These are phyloP conservation scores for Fusarium decemcellulare DNA, from an alignment of 2,329 filamentous ascomycete genomes.

Conservation along the genomic window DNA sequence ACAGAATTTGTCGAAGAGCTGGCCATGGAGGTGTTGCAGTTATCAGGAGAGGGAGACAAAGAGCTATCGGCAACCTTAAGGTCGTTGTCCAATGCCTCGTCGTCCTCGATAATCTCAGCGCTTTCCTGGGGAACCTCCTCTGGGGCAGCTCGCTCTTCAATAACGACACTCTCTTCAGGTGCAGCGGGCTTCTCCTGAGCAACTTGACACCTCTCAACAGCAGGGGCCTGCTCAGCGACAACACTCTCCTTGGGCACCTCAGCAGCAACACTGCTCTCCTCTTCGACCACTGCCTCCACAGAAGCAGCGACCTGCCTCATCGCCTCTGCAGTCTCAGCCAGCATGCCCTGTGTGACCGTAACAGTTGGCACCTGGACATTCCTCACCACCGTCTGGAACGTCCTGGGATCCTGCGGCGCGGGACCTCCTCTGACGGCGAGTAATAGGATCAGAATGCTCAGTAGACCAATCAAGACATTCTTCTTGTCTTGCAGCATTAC, in stretches of 20 bases:
- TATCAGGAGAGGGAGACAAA: background rate
- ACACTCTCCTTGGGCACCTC: constrained; percentile 34
- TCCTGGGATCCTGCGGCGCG: constrained; percentile 38
- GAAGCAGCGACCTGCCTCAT: constrained; percentile 23
- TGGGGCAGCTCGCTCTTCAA: background rate
- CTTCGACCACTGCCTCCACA: constrained; percentile 15
- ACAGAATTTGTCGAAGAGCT: constrained; percentile 13
- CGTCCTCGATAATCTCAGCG: background rate
- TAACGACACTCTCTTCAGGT: background rate
- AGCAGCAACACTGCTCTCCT: constrained; percentile 43
- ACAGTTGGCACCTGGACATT: constrained; percentile 44
- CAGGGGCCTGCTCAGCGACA: constrained; percentile 11
- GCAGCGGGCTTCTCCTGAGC: background rate
- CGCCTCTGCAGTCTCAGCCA: constrained; percentile 14
- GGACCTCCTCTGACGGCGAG: constrained; percentile 58
- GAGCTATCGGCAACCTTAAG: background rate
- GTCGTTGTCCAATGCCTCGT: background rate
- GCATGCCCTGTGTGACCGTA: constrained; percentile 41
- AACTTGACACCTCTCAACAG: background rate
- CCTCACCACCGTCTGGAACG: constrained; percentile 50
- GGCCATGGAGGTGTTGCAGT: background rate
- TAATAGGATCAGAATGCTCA: constrained; percentile 68
- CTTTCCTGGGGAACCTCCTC: background rate
- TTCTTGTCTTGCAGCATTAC: constrained; percentile 71
- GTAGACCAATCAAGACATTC: constrained; percentile 69